Evolutionary conservation across 1,284 basidiomycete genomes (phyloP).

Genomic region (Trametes polyzona): DNA sequence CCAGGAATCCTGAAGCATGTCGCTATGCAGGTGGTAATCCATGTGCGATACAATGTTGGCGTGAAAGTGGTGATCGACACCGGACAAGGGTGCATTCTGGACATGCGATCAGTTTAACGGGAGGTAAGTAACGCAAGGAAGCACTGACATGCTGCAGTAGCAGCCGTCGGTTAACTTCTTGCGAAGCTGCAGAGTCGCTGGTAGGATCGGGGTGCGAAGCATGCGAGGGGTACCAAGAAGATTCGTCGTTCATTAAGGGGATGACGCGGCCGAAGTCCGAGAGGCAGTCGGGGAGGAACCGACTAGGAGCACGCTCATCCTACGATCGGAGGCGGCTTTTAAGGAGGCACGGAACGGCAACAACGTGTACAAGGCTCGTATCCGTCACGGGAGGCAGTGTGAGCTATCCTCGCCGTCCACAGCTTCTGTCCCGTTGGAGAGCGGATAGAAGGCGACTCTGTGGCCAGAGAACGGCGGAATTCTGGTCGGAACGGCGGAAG

Average conservation of each 20-base stretch:
- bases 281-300: constrained; percentile 4
- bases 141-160: not conserved
- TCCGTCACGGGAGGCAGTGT: constrained; percentile 18
- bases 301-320: not conserved
- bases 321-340: constrained; percentile 9
- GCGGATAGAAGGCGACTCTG: constrained; percentile 5
- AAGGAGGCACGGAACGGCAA: constrained; percentile 4
- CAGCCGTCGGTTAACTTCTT: not conserved
- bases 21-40: too few species aligned
- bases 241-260: constrained; percentile 9
- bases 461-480: constrained; percentile 12
- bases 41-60: too few species aligned
- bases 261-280: constrained; percentile 3
- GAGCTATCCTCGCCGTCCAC: constrained; percentile 16
- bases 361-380: constrained; percentile 17
- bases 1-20: not conserved
- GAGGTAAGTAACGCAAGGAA: too few species aligned
- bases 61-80: too few species aligned
- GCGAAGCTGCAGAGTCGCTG: not conserved
- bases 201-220: not conserved
- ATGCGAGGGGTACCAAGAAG: not conserved
- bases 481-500: constrained; percentile 20
- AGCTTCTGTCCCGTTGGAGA: constrained; percentile 22
- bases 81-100: too few species aligned
- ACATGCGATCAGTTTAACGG: too few species aligned